Conservation (phyloP, 225 moss, liverwort and hornwort genomes). For the Polytrichum formosum region DNA sequence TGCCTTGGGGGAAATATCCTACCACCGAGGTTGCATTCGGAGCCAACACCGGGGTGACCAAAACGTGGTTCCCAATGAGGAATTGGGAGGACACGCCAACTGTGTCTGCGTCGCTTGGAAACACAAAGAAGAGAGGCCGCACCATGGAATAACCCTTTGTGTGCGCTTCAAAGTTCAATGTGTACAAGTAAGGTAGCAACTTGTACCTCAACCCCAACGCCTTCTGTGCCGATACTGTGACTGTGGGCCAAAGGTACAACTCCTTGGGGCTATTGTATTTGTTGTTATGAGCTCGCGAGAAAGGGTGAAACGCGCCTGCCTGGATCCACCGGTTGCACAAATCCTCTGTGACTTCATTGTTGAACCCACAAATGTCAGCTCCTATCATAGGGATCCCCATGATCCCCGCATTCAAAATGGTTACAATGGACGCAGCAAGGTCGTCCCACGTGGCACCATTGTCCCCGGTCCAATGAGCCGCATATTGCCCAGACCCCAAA, state of each 20-base stretch:
- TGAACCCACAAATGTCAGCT: constrained; percentile 55
- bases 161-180: constrained; percentile 39
- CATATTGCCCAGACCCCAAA: constrained; percentile 34
- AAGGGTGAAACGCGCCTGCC: constrained; percentile 80
- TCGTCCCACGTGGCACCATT: constrained; percentile 38
- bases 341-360: constrained; percentile 27
- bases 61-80: constrained; percentile 32
- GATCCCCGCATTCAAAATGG: constrained; percentile 37
- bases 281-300: constrained; percentile 49
- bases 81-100: constrained; percentile 34
- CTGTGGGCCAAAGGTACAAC: constrained; percentile 48
- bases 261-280: constrained; percentile 25
- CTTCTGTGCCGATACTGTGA: constrained; percentile 26
- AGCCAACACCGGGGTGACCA: constrained; percentile 45
- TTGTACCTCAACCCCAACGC: constrained; percentile 40
- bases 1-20: constrained; percentile 44
- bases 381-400: constrained; percentile 54
- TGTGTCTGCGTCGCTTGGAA: constrained; percentile 20
- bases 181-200: constrained; percentile 51
- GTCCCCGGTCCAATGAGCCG: constrained; percentile 55
- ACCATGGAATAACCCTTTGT: constrained; percentile 32
- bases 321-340: constrained; percentile 68
- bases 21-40: constrained; percentile 24
- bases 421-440: constrained; percentile 37
- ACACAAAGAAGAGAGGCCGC: constrained; percentile 51